Base-by-base conservation (phyloP, 2,329 filamentous ascomycete genomes). In the Aureobasidium lini region DNA sequence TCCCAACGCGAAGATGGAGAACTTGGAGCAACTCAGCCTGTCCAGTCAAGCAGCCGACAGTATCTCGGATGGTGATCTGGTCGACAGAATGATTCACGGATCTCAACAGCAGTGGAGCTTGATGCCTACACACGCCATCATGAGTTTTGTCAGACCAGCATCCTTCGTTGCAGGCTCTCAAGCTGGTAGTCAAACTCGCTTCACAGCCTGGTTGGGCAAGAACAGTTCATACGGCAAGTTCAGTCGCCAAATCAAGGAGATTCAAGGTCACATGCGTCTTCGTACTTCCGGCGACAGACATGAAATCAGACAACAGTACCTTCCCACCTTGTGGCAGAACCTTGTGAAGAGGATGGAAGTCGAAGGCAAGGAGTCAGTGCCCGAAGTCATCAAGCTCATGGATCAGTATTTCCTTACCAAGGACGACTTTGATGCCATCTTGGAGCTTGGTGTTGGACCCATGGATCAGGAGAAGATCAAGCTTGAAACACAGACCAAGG, bases 21-120 rank as follows among this genome's bases (percentile, higher is more conserved):
- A 84, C 31, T 76, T 96, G 57, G 95, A 95, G 72, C 76, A 85
- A n/a, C 80, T 99, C 7, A 90, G 97, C 72, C 78, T 97, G 7
- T 84, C 87, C 23, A 92, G 95, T 64, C 83, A 89, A 67, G 94
- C 94, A 3, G 92, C 94, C 3, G 88, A 95, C 70, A 96, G 92
- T 70, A 99, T 99, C 75, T 96, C 91, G 68, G 94, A 99, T 69
- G 94, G 94, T 62, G 94, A 99, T 71, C 77, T 99, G 37, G 90
- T 97, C 2, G 94, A 99, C 72, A 84, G 90, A 56, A 96, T 99
- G 93, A 99, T 99, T 61, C 94, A 99, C 72, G 94, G 94, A 29
- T 90, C 90, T 46, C 94, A 99, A 70, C 94, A 99, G 71, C 94
- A 99, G 63, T 99, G 94, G 94, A 94, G 89, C 69, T 76, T 99